phyloP scores from a whole-genome alignment of 805 yeast species.

The Candida oleophila region DNA sequence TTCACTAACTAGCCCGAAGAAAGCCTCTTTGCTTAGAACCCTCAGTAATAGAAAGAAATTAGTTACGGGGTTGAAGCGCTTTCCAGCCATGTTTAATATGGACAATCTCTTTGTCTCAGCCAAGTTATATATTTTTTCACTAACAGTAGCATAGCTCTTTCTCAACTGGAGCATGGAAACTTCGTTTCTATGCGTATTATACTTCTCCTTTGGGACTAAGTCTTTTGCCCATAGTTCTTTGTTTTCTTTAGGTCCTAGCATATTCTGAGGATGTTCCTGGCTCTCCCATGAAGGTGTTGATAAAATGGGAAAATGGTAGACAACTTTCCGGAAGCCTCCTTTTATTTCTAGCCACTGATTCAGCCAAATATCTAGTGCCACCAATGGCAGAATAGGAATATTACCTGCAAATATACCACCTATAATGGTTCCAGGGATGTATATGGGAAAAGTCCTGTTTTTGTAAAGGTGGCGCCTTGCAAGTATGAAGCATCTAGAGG shows the following conservation, averaged over 20 bases:
- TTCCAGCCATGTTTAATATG: background rate
- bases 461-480: conserved; percentile 24
- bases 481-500: conserved; percentile 10
- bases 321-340: conserved; percentile 10
- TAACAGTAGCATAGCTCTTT: background rate
- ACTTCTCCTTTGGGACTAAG: conserved; percentile 19
- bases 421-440: conserved; percentile 24
- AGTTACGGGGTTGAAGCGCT: background rate
- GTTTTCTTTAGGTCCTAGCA: background rate
- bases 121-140: background rate
- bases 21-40: background rate
- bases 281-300: conserved; percentile 28
- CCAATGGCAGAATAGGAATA: conserved; percentile 16
- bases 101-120: background rate
- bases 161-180: background rate
- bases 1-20: background rate
- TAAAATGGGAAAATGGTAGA: conserved; percentile 28
- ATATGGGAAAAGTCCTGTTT: conserved; percentile 20
- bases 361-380: conserved; percentile 22
- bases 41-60: conserved; percentile 1
- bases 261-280: conserved; percentile 10
- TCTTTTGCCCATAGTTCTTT: conserved; percentile 15
- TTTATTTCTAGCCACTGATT: conserved; percentile 29
- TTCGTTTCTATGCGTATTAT: conserved; percentile 6
- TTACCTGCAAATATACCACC: conserved; percentile 18